phyloP scores from a whole-genome alignment of 805 yeast genomes.

The Metschnikowia arizonensis region DNA sequence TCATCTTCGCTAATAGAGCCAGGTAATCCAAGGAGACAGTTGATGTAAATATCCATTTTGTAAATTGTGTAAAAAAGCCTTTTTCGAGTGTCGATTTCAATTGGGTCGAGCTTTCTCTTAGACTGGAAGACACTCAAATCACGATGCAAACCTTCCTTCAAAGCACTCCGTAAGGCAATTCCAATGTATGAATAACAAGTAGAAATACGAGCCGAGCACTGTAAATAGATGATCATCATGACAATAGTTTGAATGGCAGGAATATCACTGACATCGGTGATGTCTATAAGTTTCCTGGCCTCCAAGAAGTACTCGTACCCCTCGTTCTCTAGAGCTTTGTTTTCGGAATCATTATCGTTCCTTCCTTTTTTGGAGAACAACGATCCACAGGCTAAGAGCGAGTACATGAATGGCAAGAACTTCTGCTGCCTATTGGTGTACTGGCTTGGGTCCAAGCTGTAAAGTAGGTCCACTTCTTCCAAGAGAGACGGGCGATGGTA shows the following conservation, averaged over 20 bases:
- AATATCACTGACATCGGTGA: constrained; percentile 78
- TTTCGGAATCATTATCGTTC: constrained; percentile 10
- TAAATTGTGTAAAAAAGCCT: constrained; percentile 85
- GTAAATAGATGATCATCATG: constrained; percentile 79
- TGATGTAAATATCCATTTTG: constrained; percentile 86
- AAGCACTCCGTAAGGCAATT: constrained; percentile 75
- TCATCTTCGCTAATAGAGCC: constrained; percentile 71
- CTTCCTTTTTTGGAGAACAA: constrained; percentile 50
- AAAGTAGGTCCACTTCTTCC: constrained; percentile 68
- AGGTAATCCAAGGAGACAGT: constrained; percentile 83
- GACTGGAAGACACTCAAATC: constrained; percentile 50
- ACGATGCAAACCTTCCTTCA: constrained; percentile 79
- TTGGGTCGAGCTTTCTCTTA: constrained; percentile 58
- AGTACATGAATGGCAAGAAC: constrained; percentile 74
- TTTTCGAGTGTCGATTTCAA: constrained; percentile 79
- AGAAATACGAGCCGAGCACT: constrained; percentile 81
- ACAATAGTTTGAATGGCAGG: constrained; percentile 82
- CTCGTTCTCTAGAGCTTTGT: constrained; percentile 57
- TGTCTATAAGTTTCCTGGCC: constrained; percentile 74
- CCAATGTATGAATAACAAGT: constrained; percentile 90
- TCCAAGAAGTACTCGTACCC: constrained; percentile 78
- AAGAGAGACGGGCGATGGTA: constrained; percentile 81
- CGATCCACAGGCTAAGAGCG: constrained; percentile 87
- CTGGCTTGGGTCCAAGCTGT: constrained; percentile 68
- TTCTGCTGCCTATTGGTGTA: constrained; percentile 70